These are phyloP conservation scores for Dorcoceras hygrometricum DNA, from an alignment of 257 asterid species.

Conservation along the genomic window DNA sequence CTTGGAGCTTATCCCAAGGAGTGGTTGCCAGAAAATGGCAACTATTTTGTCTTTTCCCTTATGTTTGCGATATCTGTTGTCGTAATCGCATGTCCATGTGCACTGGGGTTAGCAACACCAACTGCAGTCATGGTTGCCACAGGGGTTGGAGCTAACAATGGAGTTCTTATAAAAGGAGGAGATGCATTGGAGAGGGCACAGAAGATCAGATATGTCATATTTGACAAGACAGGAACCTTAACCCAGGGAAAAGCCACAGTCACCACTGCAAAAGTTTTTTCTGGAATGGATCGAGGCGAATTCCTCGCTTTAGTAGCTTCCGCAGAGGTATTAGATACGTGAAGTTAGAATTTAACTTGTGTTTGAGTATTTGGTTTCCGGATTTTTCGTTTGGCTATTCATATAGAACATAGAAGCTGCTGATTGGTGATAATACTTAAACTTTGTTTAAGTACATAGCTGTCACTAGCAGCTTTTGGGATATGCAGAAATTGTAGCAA, in stretches of 20 bases:
- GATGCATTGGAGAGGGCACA: conserved; percentile 96
- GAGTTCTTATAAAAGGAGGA: conserved; percentile 98
- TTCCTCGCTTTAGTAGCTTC: conserved; percentile 95
- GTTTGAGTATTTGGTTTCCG: conserved; percentile 16
- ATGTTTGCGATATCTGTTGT: conserved; percentile 96
- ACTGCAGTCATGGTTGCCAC: conserved; percentile 99
- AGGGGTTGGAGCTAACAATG: conserved; percentile 97
- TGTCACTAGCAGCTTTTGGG: conserved; percentile 10
- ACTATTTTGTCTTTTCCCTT: conserved; percentile 83
- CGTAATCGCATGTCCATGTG: conserved; percentile 97
- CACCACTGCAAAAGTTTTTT: conserved; percentile 69
- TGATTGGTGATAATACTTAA: neutral
- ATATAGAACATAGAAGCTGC: neutral
- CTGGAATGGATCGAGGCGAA: conserved; percentile 91
- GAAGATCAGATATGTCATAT: conserved; percentile 74
- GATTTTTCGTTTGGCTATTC: neutral
- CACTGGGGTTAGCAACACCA: conserved; percentile 99
- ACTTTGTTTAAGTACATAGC: neutral
- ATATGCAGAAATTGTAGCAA: neutral
- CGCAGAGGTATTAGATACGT: conserved; percentile 70
- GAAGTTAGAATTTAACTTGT: conserved; percentile 17
- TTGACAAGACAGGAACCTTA: conserved; percentile 96
- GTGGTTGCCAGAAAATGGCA: conserved; percentile 88
- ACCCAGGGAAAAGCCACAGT: conserved; percentile 98
- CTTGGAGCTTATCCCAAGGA: conserved; percentile 74